phyloP scores from a whole-genome alignment of 73 alveolate species.

The Breviolum minutum region DNA sequence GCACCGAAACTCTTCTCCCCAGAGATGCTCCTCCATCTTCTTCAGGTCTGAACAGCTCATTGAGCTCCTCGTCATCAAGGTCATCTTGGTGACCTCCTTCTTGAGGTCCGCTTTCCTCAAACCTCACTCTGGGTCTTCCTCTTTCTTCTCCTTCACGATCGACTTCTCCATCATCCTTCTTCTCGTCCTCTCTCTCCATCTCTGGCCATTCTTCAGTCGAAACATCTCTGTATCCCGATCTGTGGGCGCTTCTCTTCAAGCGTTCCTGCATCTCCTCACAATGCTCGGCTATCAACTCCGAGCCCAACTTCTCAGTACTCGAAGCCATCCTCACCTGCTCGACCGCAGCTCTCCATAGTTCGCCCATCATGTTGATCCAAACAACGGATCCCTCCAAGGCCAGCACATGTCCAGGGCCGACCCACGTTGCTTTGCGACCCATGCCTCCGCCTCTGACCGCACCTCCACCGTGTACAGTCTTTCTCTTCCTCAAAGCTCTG shows the following conservation, averaged over 20 bases:
- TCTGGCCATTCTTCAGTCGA: neutral
- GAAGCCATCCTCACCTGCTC: neutral
- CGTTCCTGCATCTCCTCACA: neutral
- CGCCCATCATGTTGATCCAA: slow-evolving; percentile 20
- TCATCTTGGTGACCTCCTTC: no score
- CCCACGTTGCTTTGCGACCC: neutral
- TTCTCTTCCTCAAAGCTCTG: neutral
- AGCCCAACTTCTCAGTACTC: neutral
- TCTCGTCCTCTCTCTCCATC: no score
- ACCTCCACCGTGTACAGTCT: neutral
- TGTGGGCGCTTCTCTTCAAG: neutral
- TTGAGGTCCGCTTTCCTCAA: no score
- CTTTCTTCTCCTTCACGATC: neutral
- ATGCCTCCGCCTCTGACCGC: neutral
- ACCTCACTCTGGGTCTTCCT: neutral
- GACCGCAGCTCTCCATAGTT: neutral
- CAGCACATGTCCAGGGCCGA: slow-evolving; percentile 3
- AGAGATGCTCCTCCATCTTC: no score
- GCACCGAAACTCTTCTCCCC: no score
- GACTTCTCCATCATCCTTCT: neutral
- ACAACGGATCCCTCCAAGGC: neutral
- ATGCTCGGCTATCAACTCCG: neutral
- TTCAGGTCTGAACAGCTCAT: neutral
- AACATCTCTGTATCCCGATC: neutral
- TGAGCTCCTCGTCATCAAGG: neutral